These are phyloP conservation scores for Orobanche coerulescens DNA, from an alignment of 257 asterid species.

Conservation along the genomic window DNA sequence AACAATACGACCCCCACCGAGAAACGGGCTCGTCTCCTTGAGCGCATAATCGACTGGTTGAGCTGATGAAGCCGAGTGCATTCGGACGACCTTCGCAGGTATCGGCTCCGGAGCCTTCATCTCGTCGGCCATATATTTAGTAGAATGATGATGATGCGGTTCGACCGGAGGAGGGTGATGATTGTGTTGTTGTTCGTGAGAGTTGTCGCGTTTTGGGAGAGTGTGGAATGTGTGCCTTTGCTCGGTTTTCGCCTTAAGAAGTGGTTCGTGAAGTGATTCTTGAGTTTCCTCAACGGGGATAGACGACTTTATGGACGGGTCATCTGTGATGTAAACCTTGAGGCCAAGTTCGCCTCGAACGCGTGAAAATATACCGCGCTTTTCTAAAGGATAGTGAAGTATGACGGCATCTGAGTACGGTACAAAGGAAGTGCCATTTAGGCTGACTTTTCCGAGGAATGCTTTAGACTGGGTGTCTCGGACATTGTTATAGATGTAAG, in stretches of 20 bases:
- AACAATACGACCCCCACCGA: conserved; percentile 81
- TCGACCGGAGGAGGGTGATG: conserved; percentile 22
- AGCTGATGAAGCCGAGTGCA: conserved; percentile 55
- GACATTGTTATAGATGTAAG: conserved; percentile 48
- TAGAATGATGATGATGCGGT: conserved; percentile 38
- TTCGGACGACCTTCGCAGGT: conserved; percentile 60
- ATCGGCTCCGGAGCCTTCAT: conserved; percentile 72
- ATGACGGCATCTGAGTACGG: conserved; percentile 68
- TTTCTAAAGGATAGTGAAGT: conserved; percentile 76
- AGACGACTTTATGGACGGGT: conserved; percentile 62
- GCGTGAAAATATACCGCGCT: conserved; percentile 75
- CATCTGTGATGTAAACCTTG: conserved; percentile 69
- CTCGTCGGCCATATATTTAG: conserved; percentile 46
- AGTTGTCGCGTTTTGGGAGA: conserved; percentile 45
- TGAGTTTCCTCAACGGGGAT: conserved; percentile 36
- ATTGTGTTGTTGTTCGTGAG: conserved; percentile 37
- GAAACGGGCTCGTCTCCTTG: conserved; percentile 85
- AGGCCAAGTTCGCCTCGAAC: conserved; percentile 85
- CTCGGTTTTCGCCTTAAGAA: conserved; percentile 32
- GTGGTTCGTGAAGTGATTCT: conserved; percentile 25
- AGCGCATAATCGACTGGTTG: conserved; percentile 76
- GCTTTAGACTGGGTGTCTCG: conserved; percentile 39
- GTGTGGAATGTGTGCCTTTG: conserved; percentile 71
- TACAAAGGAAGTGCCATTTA: conserved; percentile 73
- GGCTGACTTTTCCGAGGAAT: conserved; percentile 72